Evolutionary conservation across 2,329 filamentous ascomycete species (phyloP), one percentile per base, ranked within the genome.

Genomic region (Boeremia exigua): DNA sequence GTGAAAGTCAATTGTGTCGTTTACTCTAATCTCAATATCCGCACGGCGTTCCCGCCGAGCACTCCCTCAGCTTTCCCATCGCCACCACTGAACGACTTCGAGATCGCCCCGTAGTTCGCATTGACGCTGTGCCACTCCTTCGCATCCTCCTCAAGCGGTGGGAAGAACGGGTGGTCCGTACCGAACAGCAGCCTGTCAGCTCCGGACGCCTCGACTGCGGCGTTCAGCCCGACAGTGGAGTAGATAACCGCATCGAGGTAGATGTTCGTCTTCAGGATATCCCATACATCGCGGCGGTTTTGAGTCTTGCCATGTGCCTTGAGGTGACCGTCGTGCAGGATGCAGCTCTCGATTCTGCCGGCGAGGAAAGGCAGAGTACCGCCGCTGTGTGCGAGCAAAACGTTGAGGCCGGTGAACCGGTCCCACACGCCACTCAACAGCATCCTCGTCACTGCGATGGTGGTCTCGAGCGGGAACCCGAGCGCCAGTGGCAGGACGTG

Each of bases 401-500:
- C 86, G 19, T 86, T 82, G 58, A 97, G 76, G 8, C 80, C 78
- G 0, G 83, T 84, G 39, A 92, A 89, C 9, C 84, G 81, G 73
- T 96, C 92, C 74, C 95, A 96, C 0, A 96, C 89, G 0, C 91
- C 90, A 0, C 88, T 85, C n/a, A 97, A 80, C 49, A 92, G 87
- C 91, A 97, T 96, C 42, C 93, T 82, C 4, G 90, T 86, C 2
- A 96, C 88, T 0, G 92, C 91, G 65, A 97, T 94, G 1, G 93
- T 96, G 0, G 93, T 97, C 77, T 97, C 93, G 63, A 97, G 85
- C 0, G 93, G 92, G 71, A 96, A 96, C 0, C 93, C 93, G 3
- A 97, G 79, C 0, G 92, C 91, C 0, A 97, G 80, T 0, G 92
- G 90, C 2, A 97, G 81, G 0, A 96, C 92, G 72, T 96, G 93